These are phyloP conservation scores for Talaromyces sp. DNA, from an alignment of 2,329 filamentous ascomycete species.

Conservation along the genomic window DNA sequence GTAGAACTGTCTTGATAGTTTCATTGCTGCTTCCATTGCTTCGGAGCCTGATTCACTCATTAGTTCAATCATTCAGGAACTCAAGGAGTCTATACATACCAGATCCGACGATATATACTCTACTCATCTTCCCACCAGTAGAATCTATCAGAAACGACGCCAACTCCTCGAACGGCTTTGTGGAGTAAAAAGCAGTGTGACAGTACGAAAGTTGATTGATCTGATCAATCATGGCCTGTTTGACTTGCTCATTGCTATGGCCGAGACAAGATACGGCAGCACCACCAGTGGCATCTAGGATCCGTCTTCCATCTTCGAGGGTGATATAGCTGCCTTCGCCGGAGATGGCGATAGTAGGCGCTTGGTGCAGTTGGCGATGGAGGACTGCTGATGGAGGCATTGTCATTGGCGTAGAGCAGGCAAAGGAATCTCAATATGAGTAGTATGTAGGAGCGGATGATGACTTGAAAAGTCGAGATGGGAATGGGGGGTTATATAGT, in stretches of 20 bases:
- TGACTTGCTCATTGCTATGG: constrained; percentile 60
- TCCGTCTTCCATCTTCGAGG: constrained; percentile 53
- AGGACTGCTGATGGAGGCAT: constrained; percentile 38
- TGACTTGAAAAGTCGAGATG: background rate
- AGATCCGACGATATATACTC: constrained; percentile 49
- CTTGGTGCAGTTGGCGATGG: constrained; percentile 49
- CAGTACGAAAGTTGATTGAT: constrained; percentile 58
- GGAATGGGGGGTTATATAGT: background rate
- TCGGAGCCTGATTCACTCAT: constrained; percentile 54
- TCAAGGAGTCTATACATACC: too few relatives aligned
- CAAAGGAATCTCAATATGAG: background rate
- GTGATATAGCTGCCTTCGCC: constrained; percentile 53
- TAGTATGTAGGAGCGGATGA: background rate
- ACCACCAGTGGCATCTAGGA: constrained; percentile 71
- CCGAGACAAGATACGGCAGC: constrained; percentile 71
- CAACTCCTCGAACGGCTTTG: constrained; percentile 52
- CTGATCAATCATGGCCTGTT: constrained; percentile 58
- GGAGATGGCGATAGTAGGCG: constrained; percentile 47
- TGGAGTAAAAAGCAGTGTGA: constrained; percentile 58
- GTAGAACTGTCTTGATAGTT: constrained; percentile 65
- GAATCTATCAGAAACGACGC: constrained; percentile 49
- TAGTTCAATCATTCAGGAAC: background rate
- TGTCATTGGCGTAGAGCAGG: background rate
- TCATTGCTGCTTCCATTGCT: constrained; percentile 65
- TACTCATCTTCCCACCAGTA: constrained; percentile 52